Percentiles rank a stretch among this genome's conserved stretches.
These are phyloP conservation scores for Geopyxis carbonaria DNA, from an alignment of 495 filamentous ascomycete species.

Conservation along the genomic window DNA sequence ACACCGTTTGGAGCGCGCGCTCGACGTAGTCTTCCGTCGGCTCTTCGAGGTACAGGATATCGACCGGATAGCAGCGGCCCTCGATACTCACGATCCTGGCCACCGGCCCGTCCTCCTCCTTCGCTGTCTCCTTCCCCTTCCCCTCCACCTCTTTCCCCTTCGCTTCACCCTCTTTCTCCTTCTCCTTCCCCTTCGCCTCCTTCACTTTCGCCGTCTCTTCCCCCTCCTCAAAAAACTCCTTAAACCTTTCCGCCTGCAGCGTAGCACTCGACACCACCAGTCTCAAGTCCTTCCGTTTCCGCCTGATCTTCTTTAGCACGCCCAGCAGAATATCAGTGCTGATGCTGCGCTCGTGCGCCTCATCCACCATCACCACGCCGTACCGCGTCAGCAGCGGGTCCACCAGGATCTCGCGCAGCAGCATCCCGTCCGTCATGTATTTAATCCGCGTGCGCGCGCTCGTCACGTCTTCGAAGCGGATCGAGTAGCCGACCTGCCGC, in stretches of 20 bases:
- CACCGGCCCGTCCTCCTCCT: slow-evolving; percentile 22
- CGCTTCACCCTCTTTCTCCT: slow-evolving; percentile 28
- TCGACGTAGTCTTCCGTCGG: slow-evolving; percentile 82
- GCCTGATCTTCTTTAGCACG: slow-evolving; percentile 83
- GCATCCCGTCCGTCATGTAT: slow-evolving; percentile 87
- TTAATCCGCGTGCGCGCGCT: slow-evolving; percentile 79
- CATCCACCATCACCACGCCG: slow-evolving; percentile 96
- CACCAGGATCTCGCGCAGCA: slow-evolving; percentile 83
- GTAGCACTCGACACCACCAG: slow-evolving; percentile 92
- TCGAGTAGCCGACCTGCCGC: slow-evolving; percentile 66
- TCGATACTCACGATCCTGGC: slow-evolving; percentile 77
- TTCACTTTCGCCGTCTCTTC: no score
- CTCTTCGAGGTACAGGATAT: slow-evolving; percentile 65
- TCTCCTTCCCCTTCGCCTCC: no score
- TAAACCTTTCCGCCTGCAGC: slow-evolving; percentile 76
- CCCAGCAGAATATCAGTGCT: slow-evolving; percentile 89
- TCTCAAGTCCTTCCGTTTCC: slow-evolving; percentile 61
- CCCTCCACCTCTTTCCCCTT: slow-evolving; percentile 20
- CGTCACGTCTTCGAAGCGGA: slow-evolving; percentile 92
- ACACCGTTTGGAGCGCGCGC: slow-evolving; percentile 67
- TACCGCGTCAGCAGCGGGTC: slow-evolving; percentile 87
- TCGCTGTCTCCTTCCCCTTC: no score
- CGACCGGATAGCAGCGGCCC: slow-evolving; percentile 82
- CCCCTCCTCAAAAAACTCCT: slow-evolving; percentile 54
- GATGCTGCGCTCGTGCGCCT: slow-evolving; percentile 89